phyloP scores from a whole-genome alignment of 2,329 filamentous ascomycete species.

The Ophiostoma sp. region DNA sequence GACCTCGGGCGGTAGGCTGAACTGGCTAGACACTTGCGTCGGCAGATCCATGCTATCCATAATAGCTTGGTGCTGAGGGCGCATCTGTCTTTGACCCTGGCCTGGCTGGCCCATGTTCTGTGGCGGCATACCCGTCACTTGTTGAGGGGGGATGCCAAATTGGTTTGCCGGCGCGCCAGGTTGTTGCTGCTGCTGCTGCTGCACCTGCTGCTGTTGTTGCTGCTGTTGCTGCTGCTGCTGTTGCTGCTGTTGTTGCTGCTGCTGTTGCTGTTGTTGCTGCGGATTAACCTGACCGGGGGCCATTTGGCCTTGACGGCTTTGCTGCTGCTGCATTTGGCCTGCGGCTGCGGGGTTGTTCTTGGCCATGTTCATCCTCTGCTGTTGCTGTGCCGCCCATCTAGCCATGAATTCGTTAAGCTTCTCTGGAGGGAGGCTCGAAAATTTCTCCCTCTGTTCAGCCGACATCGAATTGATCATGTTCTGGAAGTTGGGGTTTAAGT shows the following conservation, averaged over 20 bases:
- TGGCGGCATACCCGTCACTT: conserved; percentile 13
- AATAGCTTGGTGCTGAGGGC: conserved; percentile 39
- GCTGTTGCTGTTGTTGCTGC: neutral
- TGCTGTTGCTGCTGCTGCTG: neutral
- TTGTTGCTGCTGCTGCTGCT: conserved; percentile 21
- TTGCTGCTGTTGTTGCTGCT: neutral
- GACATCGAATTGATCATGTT: conserved; percentile 46
- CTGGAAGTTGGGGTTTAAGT: conserved; percentile 34
- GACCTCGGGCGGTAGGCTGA: conserved; percentile 43
- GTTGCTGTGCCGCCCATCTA: conserved; percentile 44
- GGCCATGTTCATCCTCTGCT: conserved; percentile 24
- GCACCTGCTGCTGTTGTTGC: neutral
- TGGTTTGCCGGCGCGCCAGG: conserved; percentile 29
- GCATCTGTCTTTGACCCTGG: conserved; percentile 32
- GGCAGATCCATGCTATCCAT: conserved; percentile 55
- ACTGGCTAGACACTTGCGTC: conserved; percentile 37
- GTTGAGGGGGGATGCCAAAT: conserved; percentile 27
- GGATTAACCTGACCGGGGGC: conserved; percentile 31
- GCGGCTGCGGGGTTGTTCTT: conserved; percentile 32
- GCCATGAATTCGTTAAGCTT: conserved; percentile 54
- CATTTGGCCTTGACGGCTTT: conserved; percentile 24
- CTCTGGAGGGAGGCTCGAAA: conserved; percentile 48
- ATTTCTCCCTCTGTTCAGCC: conserved; percentile 47
- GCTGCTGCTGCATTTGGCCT: conserved; percentile 26
- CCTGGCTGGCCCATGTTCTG: conserved; percentile 25